Conservation (phyloP, 257 asterid species). For the Cynanchum wilfordii region DNA sequence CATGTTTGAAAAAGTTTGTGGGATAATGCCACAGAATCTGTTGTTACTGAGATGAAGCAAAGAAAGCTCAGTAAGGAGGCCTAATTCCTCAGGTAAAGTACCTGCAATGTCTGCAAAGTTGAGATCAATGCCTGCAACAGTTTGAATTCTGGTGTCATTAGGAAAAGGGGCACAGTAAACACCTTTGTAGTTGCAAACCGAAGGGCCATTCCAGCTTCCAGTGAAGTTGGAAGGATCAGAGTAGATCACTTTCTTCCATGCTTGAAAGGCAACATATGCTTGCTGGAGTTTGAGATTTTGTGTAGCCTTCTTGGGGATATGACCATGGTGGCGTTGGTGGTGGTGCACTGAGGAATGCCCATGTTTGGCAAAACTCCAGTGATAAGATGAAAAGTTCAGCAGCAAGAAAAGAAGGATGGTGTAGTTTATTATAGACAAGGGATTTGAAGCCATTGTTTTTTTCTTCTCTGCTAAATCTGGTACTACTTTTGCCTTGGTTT, state of each 20-base stretch:
- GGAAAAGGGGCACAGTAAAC: conserved; percentile 49
- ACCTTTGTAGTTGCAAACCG: conserved; percentile 54
- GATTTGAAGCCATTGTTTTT: conserved; percentile 32
- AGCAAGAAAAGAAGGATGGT: conserved; percentile 25
- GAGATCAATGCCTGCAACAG: conserved; percentile 65
- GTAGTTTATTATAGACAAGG: conserved; percentile 13
- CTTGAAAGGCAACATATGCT: conserved; percentile 55
- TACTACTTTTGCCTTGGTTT: background rate
- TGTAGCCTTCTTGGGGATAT: conserved; percentile 8
- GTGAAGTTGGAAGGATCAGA: conserved; percentile 58
- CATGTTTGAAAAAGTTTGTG: conserved; percentile 41
- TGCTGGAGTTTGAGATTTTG: conserved; percentile 30
- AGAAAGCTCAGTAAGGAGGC: conserved; percentile 58
- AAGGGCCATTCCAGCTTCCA: conserved; percentile 52
- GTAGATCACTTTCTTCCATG: conserved; percentile 60
- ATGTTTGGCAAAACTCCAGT: conserved; percentile 31
- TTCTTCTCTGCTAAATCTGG: background rate
- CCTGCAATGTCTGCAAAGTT: conserved; percentile 66
- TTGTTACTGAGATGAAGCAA: conserved; percentile 59
- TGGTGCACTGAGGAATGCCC: conserved; percentile 16
- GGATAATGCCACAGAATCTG: conserved; percentile 71
- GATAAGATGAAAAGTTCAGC: conserved; percentile 20
- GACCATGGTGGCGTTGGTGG: conserved; percentile 25
- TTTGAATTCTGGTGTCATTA: conserved; percentile 29
- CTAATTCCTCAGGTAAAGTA: conserved; percentile 52